Conservation (phyloP, 768 basidiomycete genomes). For the Tricholoma hemisulphureum region DNA sequence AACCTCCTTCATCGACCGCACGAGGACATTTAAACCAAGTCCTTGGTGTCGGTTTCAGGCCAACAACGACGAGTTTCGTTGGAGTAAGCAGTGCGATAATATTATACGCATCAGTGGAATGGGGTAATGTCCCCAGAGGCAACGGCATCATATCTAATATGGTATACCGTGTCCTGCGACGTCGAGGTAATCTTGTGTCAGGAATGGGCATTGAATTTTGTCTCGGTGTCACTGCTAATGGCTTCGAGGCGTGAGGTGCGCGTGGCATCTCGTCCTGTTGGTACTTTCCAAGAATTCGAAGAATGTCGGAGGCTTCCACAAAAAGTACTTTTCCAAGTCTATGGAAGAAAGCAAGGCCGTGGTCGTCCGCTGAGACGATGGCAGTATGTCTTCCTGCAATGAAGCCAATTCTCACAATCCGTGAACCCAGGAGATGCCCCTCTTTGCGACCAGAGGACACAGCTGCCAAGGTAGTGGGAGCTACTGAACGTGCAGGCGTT, state of each 20-base stretch:
- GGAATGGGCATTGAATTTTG: slow-evolving; percentile 3
- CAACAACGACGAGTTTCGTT: slow-evolving; percentile 88
- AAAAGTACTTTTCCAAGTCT: slow-evolving; percentile 92
- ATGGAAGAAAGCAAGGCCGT: slow-evolving; percentile 93
- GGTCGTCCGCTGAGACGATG: slow-evolving; percentile 85
- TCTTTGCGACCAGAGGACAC: slow-evolving; percentile 78
- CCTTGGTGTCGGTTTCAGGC: slow-evolving; percentile 85
- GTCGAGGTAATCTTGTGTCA: slow-evolving; percentile 35
- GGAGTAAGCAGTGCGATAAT: slow-evolving; percentile 86
- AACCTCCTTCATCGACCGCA: slow-evolving; percentile 43
- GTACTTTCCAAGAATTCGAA: slow-evolving; percentile 92
- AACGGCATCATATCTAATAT: slow-evolving; percentile 80
- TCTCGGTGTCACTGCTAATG: slow-evolving; percentile 6
- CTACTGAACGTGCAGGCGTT: slow-evolving; percentile 63
- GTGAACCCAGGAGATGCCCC: slow-evolving; percentile 78
- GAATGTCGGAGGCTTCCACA: slow-evolving; percentile 90
- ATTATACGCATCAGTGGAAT: slow-evolving; percentile 77
- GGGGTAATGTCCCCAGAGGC: slow-evolving; percentile 71
- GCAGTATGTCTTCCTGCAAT: slow-evolving; percentile 92
- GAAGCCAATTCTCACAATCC: slow-evolving; percentile 81
- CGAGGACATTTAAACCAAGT: slow-evolving; percentile 86
- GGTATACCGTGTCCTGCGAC: slow-evolving; percentile 56
- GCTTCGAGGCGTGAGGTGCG: slow-evolving; percentile 6
- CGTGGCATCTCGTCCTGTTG: slow-evolving; percentile 46
- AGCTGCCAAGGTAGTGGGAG: slow-evolving; percentile 66